Conservation (phyloP, 805 yeast species). For the Dipodascus albidus region DNA sequence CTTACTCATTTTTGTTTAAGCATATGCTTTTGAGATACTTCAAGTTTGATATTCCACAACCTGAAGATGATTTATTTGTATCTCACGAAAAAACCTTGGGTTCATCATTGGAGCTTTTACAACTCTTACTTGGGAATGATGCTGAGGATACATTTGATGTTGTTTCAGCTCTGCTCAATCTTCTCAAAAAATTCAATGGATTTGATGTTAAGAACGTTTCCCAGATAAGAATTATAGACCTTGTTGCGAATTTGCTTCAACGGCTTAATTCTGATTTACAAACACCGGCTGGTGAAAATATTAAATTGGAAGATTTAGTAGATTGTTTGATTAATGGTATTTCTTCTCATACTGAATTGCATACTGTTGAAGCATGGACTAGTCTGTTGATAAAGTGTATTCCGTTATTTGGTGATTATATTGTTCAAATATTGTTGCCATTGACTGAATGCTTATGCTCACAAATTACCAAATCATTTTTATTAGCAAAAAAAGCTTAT, state of each 20-base stretch:
- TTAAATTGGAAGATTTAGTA: conserved; percentile 14
- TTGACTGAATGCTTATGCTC: conserved; percentile 40
- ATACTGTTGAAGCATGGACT: conserved; percentile 37
- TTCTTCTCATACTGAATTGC: conserved; percentile 32
- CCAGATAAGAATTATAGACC: neutral
- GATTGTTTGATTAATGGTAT: conserved; percentile 41
- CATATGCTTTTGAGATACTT: neutral
- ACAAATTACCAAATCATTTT: conserved; percentile 29
- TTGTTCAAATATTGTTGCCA: conserved; percentile 45
- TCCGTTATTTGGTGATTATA: conserved; percentile 37
- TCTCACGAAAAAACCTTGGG: neutral
- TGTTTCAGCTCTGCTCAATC: neutral
- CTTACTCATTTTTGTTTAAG: neutral
- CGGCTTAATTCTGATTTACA: neutral
- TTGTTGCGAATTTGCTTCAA: neutral
- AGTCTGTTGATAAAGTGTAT: conserved; percentile 40
- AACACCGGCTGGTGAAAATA: neutral
- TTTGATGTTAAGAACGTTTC: neutral
- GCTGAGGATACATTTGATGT: neutral
- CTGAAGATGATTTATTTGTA: neutral
- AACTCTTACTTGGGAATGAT: neutral
- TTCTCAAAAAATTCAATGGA: neutral
- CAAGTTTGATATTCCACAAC: neutral
- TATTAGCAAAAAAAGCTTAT: conserved; percentile 16
- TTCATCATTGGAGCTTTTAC: neutral